Evolutionary conservation across 148 eudicot species (phyloP), one percentile per base, ranked within the genome.

Genomic region (Persicaria maculosa): DNA sequence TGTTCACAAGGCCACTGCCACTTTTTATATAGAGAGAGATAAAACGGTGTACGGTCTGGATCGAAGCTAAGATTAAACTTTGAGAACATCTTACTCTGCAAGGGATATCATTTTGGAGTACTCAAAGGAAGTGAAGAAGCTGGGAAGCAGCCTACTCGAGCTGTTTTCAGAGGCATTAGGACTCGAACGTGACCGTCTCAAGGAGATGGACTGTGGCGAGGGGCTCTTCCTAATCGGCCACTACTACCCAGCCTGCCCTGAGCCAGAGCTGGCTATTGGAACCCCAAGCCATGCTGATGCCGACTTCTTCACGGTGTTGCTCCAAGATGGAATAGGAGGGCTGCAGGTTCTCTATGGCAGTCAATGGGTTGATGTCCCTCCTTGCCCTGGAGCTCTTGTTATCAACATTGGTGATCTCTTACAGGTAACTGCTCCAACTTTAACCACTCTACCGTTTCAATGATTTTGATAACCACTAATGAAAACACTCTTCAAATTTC

Each of bases 211-310:
- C 0, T 80, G 86, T 57, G 75, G 61, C 0, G 76, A 87, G 22
- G 86, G 88, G 16, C 73, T 80, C 6, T 10, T 68, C 7, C 0
- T 83, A 3, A 7, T 79, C 6, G 78, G 76, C 67, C 90, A 87
- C 48, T 87, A 85, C 72, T 89, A 86, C 54, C 91, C 91, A 0
- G 75, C 86, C 9, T 83, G 86, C 68, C 89, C 89, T 7, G 77
- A 86, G 68, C 87, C 89, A 2, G 85, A 86, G 17, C 12, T 68
- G 31, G 77, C 89, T 7, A 19, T 81, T 3, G 89, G 86, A 16
- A 68, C 50, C 25, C 57, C 11, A 70, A 76, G 53, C 16, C 84
- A 84, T 14, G 55, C 80, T 4, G 87, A 84, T 46, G 55, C 73
- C 67, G 82, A 77, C 19, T 84, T 81, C 76, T 14, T 84, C n/a